Base-by-base conservation (phyloP, 2,329 filamentous ascomycete genomes). In the Ascocoryne sarcoides region DNA sequence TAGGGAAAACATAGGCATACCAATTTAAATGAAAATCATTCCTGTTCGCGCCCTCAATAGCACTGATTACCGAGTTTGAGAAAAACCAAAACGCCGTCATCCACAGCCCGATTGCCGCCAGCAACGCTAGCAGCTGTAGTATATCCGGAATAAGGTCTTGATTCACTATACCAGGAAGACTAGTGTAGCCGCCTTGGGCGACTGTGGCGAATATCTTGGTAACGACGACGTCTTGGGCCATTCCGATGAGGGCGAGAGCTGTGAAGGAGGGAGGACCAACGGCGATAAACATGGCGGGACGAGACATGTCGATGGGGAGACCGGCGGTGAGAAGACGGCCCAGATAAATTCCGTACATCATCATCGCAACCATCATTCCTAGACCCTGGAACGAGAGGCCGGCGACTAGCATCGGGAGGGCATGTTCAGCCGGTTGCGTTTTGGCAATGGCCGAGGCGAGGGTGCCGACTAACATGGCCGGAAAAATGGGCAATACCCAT, bases 261-360 rank as follows among this genome's bases (percentile, higher is more conserved):
- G 81, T 85, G 64, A 84, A 86, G 1, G 77, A 70, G 0, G 81
- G 79, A 1, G 82, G 79, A 0, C 82, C 82, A 10, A 84, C 81
- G 43, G 77, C 79, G 66, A 86, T 84, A 65, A 83, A 85, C 56
- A 86, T 72, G 1, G 75, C 81, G 0, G 81, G 77, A 35, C 81
- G 67, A 47, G 82, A 76, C 52, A 82, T 75, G 8, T 73, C 67
- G 48, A 67, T 62, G 0, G 81, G 80, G 12, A 84, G 68, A 1
- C 80, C 74, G 54, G 46, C 40, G 4, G 45, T 47, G 30, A 86
- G 81, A 21, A 85, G 66, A 5, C 82, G 72, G 30, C 76, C 79
- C 43, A 84, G 74, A 68, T 83, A 84, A 57, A 82, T 75, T 0
- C 78, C 68, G 55, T 84, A 84, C 78, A 85, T 84, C 62, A 83